Conservation (phyloP, 1,139 yeast genomes). For the Yamadazyma aaseri region DNA sequence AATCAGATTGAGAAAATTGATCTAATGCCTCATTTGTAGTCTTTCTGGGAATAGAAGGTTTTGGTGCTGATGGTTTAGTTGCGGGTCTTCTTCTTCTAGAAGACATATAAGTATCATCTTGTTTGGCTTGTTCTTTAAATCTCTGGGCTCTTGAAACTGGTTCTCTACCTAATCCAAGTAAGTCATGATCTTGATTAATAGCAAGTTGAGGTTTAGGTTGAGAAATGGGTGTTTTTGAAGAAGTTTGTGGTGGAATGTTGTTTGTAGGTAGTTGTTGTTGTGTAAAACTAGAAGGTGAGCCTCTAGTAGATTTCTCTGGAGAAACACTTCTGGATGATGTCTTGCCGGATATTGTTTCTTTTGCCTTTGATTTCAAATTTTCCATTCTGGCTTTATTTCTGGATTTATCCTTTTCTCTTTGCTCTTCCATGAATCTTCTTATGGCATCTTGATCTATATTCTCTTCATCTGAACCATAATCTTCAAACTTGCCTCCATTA, state of each 20-base stretch:
- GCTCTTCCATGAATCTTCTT: constrained; percentile 36
- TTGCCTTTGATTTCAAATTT: constrained; percentile 19
- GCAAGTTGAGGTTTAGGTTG: constrained; percentile 2
- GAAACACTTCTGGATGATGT: constrained; percentile 6
- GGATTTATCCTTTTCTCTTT: constrained; percentile 39
- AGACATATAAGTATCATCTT: constrained; percentile 17
- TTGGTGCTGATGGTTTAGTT: background rate
- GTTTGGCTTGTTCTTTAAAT: constrained; percentile 15
- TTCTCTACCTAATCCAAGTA: constrained; percentile 22
- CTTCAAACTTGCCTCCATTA: constrained; percentile 34
- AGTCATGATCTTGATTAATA: constrained; percentile 22
- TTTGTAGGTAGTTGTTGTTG: background rate
- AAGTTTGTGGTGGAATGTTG: background rate
- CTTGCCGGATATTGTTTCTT: constrained; percentile 16
- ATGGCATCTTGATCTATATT: constrained; percentile 46
- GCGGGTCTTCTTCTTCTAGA: constrained; percentile 17
- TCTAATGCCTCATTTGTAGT: constrained; percentile 25
- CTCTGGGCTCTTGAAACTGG: constrained; percentile 18
- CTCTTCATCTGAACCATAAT: constrained; percentile 46
- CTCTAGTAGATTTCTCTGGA: constrained; percentile 6
- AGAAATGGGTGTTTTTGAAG: constrained; percentile 1
- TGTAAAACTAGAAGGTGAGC: background rate
- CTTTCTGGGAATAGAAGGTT: constrained; percentile 11
- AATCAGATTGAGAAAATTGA: constrained; percentile 49
- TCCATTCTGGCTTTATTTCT: constrained; percentile 28